Evolutionary conservation across 164 flowering plant species (phyloP).

Genomic region (Chimonanthus salicifolius): DNA sequence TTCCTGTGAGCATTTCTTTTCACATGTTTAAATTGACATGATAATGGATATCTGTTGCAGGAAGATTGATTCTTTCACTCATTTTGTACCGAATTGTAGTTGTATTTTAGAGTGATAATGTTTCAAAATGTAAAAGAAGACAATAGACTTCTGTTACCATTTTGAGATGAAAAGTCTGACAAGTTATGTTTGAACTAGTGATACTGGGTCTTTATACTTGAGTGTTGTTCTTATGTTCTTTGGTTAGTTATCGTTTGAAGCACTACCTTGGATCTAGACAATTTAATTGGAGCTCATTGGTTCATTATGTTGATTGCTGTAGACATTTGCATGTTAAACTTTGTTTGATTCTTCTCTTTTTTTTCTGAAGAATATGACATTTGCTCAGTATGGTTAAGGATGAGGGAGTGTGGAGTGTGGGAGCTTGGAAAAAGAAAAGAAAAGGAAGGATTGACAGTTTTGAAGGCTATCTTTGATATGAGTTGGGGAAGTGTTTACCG

Average conservation of each 20-base stretch:
- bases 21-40: neutral
- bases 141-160: neutral
- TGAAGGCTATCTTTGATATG: no score
- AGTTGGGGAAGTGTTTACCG: no score
- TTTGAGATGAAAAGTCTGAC: neutral
- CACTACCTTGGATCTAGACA: neutral
- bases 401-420: no score
- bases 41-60: neutral
- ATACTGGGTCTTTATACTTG: neutral
- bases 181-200: neutral
- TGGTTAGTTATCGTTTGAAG: neutral
- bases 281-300: neutral
- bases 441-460: no score
- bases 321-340: no score
- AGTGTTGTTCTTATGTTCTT: neutral
- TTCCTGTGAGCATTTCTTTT: neutral
- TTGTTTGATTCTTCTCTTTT: no score
- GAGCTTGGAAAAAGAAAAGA: no score
- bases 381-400: no score
- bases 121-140: neutral
- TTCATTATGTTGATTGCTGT: neutral
- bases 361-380: no score
- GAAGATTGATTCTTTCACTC: neutral
- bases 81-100: neutral
- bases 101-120: constrained; percentile 4